These are phyloP conservation scores for Ascochyta viciae-villosae DNA, from an alignment of 2,329 filamentous ascomycete genomes.

Conservation along the genomic window DNA sequence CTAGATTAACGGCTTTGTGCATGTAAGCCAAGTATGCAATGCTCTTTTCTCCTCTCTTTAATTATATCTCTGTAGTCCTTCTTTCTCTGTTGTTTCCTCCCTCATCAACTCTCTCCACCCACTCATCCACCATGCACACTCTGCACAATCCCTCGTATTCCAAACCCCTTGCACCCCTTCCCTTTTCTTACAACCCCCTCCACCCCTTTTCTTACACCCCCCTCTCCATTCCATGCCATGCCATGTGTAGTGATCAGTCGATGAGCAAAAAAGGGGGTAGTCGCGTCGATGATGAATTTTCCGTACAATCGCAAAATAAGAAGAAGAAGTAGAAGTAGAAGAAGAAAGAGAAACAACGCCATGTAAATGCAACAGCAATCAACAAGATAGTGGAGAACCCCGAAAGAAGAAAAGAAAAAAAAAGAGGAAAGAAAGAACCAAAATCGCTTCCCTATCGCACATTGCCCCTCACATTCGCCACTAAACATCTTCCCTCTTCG, in stretches of 20 bases:
- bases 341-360: not conserved
- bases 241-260: slow-evolving; percentile 11
- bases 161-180: not conserved
- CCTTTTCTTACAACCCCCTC: not conserved
- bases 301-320: slow-evolving; percentile 8
- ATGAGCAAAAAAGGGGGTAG: slow-evolving; percentile 21
- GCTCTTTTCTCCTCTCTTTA: no score
- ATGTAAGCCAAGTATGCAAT: not conserved
- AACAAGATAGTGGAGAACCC: not conserved
- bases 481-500: slow-evolving; percentile 10
- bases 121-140: no score
- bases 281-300: slow-evolving; percentile 18
- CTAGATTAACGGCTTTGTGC: not conserved
- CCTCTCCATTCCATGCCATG: not conserved
- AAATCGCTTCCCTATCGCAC: slow-evolving; percentile 20
- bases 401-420: slow-evolving; percentile 9
- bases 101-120: not conserved
- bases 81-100: not conserved
- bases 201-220: not conserved
- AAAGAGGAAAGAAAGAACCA: not conserved
- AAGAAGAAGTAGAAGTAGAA: slow-evolving; percentile 1
- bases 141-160: no score
- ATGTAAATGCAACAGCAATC: slow-evolving; percentile 4
- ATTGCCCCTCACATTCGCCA: not conserved
- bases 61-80: no score